A percentile compares a stretch with the other conserved stretches of the same genome.
Conservation (phyloP, 2,329 filamentous ascomycete genomes). For the Albophoma yamanashiensis region DNA sequence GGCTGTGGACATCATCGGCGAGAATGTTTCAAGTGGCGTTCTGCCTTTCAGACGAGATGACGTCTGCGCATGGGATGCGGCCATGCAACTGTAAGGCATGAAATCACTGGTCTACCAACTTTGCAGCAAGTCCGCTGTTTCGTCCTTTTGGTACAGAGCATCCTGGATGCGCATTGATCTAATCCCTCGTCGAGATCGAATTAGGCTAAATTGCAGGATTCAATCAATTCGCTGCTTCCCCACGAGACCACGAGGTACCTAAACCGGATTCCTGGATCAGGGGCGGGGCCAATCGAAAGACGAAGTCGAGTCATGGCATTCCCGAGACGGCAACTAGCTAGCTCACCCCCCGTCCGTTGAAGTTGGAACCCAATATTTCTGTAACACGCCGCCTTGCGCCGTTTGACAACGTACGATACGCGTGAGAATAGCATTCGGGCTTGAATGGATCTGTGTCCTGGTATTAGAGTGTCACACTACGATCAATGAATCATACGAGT, state of each 20-base stretch:
- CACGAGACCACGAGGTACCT: not conserved
- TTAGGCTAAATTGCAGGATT: not conserved
- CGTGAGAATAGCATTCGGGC: not conserved
- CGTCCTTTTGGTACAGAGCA: too few relatives aligned
- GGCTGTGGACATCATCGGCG: too few relatives aligned
- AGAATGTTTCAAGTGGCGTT: too few relatives aligned
- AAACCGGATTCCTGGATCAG: not conserved
- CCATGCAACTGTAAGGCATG: too few relatives aligned
- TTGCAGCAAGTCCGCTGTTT: too few relatives aligned
- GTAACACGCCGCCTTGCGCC: not conserved
- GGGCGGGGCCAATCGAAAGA: not conserved
- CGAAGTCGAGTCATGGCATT: not conserved
- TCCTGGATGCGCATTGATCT: too few relatives aligned
- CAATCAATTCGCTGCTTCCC: not conserved
- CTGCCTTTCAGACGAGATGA: too few relatives aligned
- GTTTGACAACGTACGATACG: not conserved
- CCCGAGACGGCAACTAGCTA: not conserved
- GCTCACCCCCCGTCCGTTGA: not conserved
- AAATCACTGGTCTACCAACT: too few relatives aligned
- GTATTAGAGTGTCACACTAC: rapidly evolving
- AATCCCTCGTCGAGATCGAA: too few relatives aligned
- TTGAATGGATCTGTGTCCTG: not conserved
- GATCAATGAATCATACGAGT: not conserved
- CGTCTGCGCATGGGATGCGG: too few relatives aligned
- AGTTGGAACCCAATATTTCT: not conserved